Base-by-base conservation (phyloP, 2,329 filamentous ascomycete species). In the Intubia oerlemansii region DNA sequence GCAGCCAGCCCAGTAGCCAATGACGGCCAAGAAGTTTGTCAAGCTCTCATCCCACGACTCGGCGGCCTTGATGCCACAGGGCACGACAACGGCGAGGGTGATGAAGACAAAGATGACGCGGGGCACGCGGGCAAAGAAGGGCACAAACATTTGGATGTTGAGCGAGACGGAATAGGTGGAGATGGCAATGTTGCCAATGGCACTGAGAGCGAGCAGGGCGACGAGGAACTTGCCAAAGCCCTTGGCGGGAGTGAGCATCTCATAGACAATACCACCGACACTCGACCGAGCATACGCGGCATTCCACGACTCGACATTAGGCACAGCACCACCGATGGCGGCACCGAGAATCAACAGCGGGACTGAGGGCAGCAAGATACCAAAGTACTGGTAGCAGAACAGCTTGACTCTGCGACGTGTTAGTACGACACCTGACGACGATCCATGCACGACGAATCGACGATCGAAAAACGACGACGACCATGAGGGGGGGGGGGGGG, bases 51-150 rank as follows among this genome's bases (percentile, higher is more conserved):
- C 66, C 49, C 72, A 72, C 31, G 56, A 49, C 27, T 50, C 48
- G 3, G 65, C 60, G 0, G 66, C 66, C 29, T 50, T 51, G 32
- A 73, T 56, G 10, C 62, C 54, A 22, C 67, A 54, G 2, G 63
- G 62, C 32, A 74, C 69, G 38, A 69, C 56, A 37, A 73, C 54
- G 20, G 56, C 59, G 2, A 66, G 63, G 24, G 64, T 57, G 32
- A 68, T 44, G 25, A 73, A 41, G 20, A 64, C 56, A 39, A 67
- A 72, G 29, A 66, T 39, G 35, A 62, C 57, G 5, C 68, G 62
- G 5, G 62, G 67, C 3, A 71, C 51, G 24, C 54, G 52, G 31
- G 59, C 51, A 17, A 71, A 54, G 34, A 54, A 56, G 0, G 68
- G 66, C 5, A 66, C 44, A 13, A 73, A 46, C 38, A 68, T 65